Conservation (phyloP, 768 basidiomycete genomes). For the Boletus reticuloceps region DNA sequence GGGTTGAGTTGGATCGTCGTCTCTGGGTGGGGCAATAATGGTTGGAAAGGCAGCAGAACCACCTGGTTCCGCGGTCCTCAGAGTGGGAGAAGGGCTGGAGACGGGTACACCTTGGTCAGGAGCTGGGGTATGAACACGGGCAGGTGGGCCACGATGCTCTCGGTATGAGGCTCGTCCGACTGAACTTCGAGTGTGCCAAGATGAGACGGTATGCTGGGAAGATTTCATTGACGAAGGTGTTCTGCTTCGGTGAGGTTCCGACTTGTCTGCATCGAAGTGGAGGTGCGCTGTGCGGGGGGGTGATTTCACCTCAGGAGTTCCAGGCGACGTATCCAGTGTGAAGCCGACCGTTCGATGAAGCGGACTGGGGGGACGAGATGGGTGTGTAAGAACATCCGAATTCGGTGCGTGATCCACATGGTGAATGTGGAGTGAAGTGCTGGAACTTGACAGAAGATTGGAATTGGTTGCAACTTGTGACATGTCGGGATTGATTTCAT, state of each 20-base stretch:
- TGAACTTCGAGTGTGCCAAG: constrained; percentile 14
- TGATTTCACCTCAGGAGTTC: background rate
- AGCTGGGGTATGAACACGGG: constrained; percentile 11
- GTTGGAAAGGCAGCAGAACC: background rate
- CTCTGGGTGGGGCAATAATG: constrained; percentile 4
- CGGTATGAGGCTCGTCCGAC: constrained; percentile 24
- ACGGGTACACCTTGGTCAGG: background rate
- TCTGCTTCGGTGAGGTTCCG: background rate
- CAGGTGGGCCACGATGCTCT: constrained; percentile 13
- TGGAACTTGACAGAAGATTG: background rate
- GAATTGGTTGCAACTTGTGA: background rate
- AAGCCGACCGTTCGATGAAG: background rate
- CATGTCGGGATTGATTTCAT: background rate
- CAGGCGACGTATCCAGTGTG: background rate
- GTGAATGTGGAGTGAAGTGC: background rate
- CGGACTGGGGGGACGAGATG: constrained; percentile 1
- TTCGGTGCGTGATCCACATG: too few species aligned
- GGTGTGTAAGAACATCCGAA: background rate
- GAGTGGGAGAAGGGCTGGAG: background rate
- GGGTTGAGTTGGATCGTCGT: constrained; percentile 3
- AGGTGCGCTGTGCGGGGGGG: background rate
- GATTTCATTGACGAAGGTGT: constrained; percentile 13
- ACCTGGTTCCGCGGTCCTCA: background rate
- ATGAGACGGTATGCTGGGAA: constrained; percentile 16
- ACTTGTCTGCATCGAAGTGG: background rate